These are phyloP conservation scores for Isatis lusitanica DNA, from an alignment of 441 rosid genomes.

Conservation along the genomic window DNA sequence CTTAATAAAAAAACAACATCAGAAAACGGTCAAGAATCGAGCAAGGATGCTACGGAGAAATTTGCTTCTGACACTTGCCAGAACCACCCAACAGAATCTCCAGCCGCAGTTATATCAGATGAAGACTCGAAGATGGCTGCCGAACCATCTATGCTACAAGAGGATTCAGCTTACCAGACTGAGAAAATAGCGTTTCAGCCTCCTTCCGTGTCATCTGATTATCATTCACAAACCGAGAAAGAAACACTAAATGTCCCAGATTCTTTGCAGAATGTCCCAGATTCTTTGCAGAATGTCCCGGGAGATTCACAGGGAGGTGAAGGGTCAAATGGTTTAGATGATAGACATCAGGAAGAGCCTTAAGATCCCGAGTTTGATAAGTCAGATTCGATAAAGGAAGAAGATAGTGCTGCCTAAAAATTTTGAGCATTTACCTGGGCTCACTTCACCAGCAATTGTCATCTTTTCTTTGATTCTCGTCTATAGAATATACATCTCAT, in stretches of 20 bases:
- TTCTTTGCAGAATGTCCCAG: neutral
- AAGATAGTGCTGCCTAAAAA: neutral
- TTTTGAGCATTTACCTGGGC: neutral
- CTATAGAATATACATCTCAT: neutral
- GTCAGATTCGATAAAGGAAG: neutral
- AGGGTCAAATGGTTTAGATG: neutral
- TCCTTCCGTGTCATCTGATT: constrained; percentile 28
- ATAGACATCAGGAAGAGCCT: constrained; percentile 6
- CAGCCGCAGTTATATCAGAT: constrained; percentile 35
- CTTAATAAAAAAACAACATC: constrained; percentile 13
- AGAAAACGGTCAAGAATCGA: constrained; percentile 28
- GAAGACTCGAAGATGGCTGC: constrained; percentile 38
- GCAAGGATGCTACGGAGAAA: constrained; percentile 37
- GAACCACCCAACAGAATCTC: constrained; percentile 35
- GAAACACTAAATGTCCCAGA: constrained; percentile 31
- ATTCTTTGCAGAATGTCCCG: neutral
- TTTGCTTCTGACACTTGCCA: constrained; percentile 34
- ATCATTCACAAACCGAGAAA: constrained; percentile 39
- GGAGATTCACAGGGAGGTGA: constrained; percentile 16
- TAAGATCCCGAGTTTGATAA: neutral
- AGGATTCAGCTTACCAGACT: constrained; percentile 36
- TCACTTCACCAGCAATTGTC: neutral
- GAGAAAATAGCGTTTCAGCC: constrained; percentile 38
- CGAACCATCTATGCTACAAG: constrained; percentile 40
- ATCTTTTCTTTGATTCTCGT: neutral